Base-by-base conservation (phyloP, 2,329 filamentous ascomycete species). In the Cucurbitaria berberidis region DNA sequence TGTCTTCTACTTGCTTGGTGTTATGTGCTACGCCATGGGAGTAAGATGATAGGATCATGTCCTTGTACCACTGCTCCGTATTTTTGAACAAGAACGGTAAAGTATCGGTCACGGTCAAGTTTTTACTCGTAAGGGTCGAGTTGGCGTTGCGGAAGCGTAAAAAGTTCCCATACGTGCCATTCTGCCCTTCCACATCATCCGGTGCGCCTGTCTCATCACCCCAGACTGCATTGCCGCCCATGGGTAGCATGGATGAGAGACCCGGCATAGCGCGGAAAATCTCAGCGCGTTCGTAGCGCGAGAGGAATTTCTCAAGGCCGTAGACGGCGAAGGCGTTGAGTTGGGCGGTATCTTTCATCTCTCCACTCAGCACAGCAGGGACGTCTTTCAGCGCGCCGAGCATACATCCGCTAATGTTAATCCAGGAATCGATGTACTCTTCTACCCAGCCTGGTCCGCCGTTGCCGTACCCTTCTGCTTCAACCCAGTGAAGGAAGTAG, bases 331-430 rank as follows among this genome's bases (percentile, higher is more conserved):
- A 96, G 2, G 93, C 86, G 67, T 98, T 98, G 19, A 99, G 84
- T 74, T 98, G 95, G 1, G 93, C 95, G 0, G 95, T 99, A 69
- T 99, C 95, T 62, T 93, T 91, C 95, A 99, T 99, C 76, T 99
- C 95, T 26, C 95, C 95, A 0, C 93, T 97, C 1, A 99, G 81
- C 0, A 98, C 85, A 0, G 95, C 93, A 0, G 95, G 90, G 30
- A 98, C 78, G 53, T 90, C 93, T 77, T 99, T 99, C 52, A 92
- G 82, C 1, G 95, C 92, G 13, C 95, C 95, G 5, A 99, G 86
- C 93, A 99, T 97, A 76, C 93, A 99, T 5, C 95, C 95, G 62
- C 90, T 95, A 67, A 99, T 92, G 73, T 99, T 99, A 79, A 99
- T 96, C 93, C 96, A 99, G 2, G 91, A 89, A 62, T 96, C 95